phyloP scores from a whole-genome alignment of 139 green algal genomes.

The Yamagishiella unicocca region DNA sequence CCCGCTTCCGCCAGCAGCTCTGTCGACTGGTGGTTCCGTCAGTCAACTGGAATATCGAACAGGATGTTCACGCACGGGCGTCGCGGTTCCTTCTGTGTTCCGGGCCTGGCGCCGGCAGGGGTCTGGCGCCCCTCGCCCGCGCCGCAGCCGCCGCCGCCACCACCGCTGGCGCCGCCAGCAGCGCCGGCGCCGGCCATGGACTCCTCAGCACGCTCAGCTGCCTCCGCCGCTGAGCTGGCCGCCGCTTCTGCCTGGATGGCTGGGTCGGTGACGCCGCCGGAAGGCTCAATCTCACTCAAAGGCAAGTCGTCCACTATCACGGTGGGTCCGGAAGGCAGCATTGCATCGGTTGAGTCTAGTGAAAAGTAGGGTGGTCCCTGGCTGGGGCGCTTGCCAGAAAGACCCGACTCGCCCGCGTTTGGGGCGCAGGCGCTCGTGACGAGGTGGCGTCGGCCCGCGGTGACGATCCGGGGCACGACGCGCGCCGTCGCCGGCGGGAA shows the following conservation, averaged over 20 bases:
- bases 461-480: too few species aligned
- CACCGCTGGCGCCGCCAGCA: background rate
- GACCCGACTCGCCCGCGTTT: constrained; percentile 12
- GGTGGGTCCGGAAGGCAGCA: background rate
- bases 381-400: background rate
- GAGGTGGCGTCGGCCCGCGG: background rate
- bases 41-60: constrained; percentile 11
- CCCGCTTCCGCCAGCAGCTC: too few species aligned
- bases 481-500: too few species aligned
- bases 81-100: background rate
- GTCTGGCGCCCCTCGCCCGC: background rate
- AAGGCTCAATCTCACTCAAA: background rate
- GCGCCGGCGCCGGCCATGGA: background rate
- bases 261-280: background rate
- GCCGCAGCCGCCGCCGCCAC: background rate
- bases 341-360: background rate
- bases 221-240: background rate
- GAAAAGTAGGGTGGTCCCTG: background rate
- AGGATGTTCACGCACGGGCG: constrained; percentile 10
- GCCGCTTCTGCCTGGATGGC: constrained; percentile 5
- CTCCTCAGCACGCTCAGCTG: constrained; percentile 18
- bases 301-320: background rate
- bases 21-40: background rate
- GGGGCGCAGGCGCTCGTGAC: background rate
- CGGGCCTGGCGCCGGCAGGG: too few species aligned